Evolutionary conservation across 2,329 filamentous ascomycete genomes (phyloP), one percentile per base, ranked within the genome.

Genomic region (Byssothecium circinans): DNA sequence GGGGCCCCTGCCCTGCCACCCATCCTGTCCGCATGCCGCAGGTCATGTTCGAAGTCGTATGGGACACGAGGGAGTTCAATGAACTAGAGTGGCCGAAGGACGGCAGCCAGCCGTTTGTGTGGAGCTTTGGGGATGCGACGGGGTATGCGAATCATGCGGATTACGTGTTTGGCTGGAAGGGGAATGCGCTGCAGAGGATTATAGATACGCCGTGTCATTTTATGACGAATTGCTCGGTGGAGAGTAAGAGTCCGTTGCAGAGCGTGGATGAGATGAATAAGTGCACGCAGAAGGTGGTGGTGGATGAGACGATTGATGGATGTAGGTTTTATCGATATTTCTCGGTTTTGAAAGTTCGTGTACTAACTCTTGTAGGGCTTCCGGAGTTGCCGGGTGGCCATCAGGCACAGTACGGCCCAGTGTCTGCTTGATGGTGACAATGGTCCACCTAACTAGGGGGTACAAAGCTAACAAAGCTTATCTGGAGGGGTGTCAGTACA

Each of bases 41-140:
- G 27, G 42, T 65, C 6, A 61, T 60, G 11, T 65, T 62, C 41
- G 61, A 65, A 50, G 62, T 59, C 1, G 54, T 65, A n/a, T 65
- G 58, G 58, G 60, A 66, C 50, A 69, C 65, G 52, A 51, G 60
- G 11, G 51, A 58, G 19, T 66, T 64, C 46, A 50, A 52, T 38
- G 53, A 58, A 22, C 60, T 61, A 51, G 61, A 62, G 53, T 66
- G 63, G 61, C 61, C 61, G 8, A 52, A 49, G 27, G 57, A 62
- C 40, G 60, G 57, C 10, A 49, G 44, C 2, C 51, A 57, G 23
- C 58, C 54, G 10, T 57, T 57, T 37, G 41, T 52, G 18, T 42
- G 55, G 15, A 46, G 43, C 23, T 56, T 49, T 23, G 56, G 50
- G 15, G 60, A 72, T 29, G 36, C 46, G 17, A 54, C 52, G 20